Evolutionary conservation across 768 basidiomycete genomes (phyloP).

Genomic region (Kwoniella sp.): DNA sequence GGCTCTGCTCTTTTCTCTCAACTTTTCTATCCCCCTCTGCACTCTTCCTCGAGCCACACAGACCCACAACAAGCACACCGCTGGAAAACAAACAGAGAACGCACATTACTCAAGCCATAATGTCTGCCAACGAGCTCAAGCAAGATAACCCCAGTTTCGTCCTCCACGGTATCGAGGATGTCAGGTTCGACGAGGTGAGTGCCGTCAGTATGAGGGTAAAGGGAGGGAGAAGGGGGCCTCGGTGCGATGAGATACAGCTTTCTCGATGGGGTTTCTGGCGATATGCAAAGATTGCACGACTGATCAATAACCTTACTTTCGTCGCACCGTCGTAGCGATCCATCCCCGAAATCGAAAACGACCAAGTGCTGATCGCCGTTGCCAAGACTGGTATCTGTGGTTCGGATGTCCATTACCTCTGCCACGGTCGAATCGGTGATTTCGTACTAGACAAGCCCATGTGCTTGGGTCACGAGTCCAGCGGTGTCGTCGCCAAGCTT

Average conservation of each 20-base stretch:
- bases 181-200: conserved; percentile 51
- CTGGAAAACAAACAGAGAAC: not conserved
- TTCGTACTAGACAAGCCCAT: conserved; percentile 41
- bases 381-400: conserved; percentile 37
- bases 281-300: too few species aligned
- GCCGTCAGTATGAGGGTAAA: too few species aligned
- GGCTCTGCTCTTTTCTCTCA: too few species aligned
- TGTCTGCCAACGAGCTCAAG: conserved; percentile 21
- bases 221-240: too few species aligned
- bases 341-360: conserved; percentile 25
- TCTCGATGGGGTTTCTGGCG: too few species aligned
- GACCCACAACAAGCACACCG: too few species aligned
- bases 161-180: conserved; percentile 51
- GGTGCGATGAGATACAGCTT: too few species aligned
- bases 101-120: not conserved
- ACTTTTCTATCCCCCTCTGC: too few species aligned
- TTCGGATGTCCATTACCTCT: conserved; percentile 31
- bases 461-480: conserved; percentile 38
- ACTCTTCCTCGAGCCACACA: too few species aligned
- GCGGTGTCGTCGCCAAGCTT: conserved; percentile 27
- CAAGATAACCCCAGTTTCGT: conserved; percentile 52
- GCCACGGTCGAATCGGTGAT: conserved; percentile 45
- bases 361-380: conserved; percentile 24
- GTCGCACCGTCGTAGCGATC: too few species aligned
- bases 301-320: too few species aligned